Evolutionary conservation across 2,329 filamentous ascomycete species (phyloP).

Genomic region (Zymoseptoria crescenta): DNA sequence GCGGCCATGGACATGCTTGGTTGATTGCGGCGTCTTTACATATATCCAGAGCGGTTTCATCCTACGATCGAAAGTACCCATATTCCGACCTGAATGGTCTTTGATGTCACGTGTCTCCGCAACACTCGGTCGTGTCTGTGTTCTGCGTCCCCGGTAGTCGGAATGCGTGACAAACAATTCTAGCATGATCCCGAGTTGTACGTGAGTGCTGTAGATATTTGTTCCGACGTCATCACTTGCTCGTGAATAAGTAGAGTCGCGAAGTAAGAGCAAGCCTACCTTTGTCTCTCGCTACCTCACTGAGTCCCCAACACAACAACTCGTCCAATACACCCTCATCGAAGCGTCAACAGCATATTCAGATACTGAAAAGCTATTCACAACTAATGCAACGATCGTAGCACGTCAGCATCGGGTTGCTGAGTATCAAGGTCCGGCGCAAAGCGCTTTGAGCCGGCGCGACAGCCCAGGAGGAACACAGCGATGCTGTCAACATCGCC

Average conservation of each 20-base stretch:
- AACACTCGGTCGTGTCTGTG: neutral
- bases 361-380: slow-evolving; percentile 2
- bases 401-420: neutral
- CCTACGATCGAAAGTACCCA: neutral
- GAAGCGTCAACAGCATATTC: neutral
- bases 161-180: neutral
- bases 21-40: slow-evolving; percentile 3
- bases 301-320: no score
- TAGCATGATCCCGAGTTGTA: neutral
- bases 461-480: neutral
- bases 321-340: neutral
- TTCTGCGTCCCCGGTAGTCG: neutral
- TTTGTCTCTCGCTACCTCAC: neutral
- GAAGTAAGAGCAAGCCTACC: neutral
- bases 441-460: neutral
- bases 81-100: neutral
- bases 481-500: slow-evolving; percentile 26
- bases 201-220: neutral
- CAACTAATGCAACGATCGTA: slow-evolving; percentile 2
- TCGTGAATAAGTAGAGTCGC: no score
- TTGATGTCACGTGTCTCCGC: neutral
- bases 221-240: neutral
- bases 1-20: neutral
- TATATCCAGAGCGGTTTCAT: slow-evolving; percentile 5
- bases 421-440: neutral